Evolutionary conservation across 225 moss, liverwort and hornwort species (phyloP), one percentile per base, ranked within the genome.

Genomic region (Pseudisothecium myosuroides): DNA sequence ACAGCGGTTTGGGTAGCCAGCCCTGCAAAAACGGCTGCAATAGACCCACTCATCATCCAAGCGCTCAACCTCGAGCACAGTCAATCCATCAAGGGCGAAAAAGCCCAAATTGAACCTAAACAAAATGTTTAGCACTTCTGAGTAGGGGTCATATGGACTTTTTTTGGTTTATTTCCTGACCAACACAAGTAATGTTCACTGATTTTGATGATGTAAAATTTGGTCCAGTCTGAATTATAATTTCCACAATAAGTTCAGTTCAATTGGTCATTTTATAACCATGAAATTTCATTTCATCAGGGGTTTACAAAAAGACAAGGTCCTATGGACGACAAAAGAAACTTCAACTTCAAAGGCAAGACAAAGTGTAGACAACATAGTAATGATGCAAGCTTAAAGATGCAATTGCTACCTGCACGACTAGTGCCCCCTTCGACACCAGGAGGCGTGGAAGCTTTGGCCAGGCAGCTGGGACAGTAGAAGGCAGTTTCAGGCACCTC

Each of bases 21-120:
- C n/a, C 89, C 93, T 90, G 92, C 91, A 76, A 85, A 64, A 78
- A 75, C 66, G 59, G 88, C 92, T 94, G 80, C 83, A 84, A 82
- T 19, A 83, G 58, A 85, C 82, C 88, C 83, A 74, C 75, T 63
- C 50, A 85, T 87, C 64, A 81, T 74, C 80, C 80, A 58, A 39
- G 80, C 39, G 8, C 39, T 56, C 54, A 83, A 36, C 56, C 16
- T 63, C 45, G 34, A 66, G 27, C 68, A 61, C 45, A 64, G 29
- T 22, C 24, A 31, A 78, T 17, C 9, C 65, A 52, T 14, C 26
- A 68, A 54, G 56, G 13, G 5, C 39, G 55, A 71, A 39, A 21
- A 84, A 39, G 31, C 21, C 41, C 41, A 69, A 56, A 68, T 71
- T 69, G 39, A 68, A 68, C 54, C 68, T 68, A 55, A 55, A 24